phyloP scores from a whole-genome alignment of 202 grass and related monocot species.

The Setaria viridis region DNA sequence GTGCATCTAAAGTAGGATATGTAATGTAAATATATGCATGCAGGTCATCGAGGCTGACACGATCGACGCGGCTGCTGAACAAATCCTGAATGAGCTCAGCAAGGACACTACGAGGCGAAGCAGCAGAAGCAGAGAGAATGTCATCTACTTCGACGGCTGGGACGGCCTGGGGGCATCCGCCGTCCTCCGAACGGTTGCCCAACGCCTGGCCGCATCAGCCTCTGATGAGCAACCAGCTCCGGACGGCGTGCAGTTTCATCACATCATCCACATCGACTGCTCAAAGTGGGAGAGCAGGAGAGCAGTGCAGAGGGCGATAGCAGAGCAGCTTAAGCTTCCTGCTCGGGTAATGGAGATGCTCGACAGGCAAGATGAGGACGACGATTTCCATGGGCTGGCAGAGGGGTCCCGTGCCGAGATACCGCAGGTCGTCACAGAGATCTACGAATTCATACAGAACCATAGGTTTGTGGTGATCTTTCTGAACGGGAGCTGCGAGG shows the following conservation, averaged over 20 bases:
- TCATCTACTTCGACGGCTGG: no score
- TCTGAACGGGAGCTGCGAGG: neutral
- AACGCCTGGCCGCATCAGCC: no score
- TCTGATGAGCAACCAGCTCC: no score
- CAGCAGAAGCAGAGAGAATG: no score
- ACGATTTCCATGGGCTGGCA: neutral
- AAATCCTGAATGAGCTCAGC: no score
- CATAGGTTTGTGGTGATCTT: neutral
- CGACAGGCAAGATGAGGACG: neutral
- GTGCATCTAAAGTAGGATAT: no score
- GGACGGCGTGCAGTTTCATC: neutral
- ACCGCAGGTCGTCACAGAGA: neutral
- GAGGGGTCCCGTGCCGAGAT: neutral
- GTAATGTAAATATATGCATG: no score
- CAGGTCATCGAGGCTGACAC: no score
- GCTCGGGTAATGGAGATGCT: neutral
- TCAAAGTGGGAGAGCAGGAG: conserved; percentile 5
- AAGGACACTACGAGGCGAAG: no score
- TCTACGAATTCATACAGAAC: neutral
- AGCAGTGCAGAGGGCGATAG: neutral
- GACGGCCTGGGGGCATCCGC: no score
- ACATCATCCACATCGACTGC: conserved; percentile 1
- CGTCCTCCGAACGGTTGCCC: no score
- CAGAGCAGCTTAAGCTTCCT: neutral
- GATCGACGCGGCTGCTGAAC: no score